A percentile compares a stretch with the other conserved stretches of the same genome.
These are phyloP conservation scores for Coemansia sp. DNA, from an alignment of 192 early-diverging fungal species.

Conservation along the genomic window DNA sequence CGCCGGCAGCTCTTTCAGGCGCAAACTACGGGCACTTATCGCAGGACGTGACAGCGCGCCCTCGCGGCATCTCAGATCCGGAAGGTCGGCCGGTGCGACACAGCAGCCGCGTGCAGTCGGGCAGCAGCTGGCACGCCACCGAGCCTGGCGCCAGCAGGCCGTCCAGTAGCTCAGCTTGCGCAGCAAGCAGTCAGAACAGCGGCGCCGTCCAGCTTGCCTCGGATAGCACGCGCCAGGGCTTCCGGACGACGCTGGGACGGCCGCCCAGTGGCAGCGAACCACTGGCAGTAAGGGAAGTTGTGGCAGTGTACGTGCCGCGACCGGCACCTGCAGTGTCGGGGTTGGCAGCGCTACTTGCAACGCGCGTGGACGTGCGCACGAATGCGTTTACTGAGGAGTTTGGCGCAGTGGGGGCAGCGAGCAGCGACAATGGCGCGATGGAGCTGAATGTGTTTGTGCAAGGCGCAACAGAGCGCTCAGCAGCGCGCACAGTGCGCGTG, in stretches of 20 bases:
- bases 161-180: constrained; percentile 4
- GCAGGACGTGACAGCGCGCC: constrained; percentile 17
- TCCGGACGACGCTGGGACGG: not conserved
- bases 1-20: constrained; percentile 19
- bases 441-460: constrained; percentile 68
- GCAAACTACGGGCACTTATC: constrained; percentile 16
- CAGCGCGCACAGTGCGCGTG: constrained; percentile 67
- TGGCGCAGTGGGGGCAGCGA: constrained; percentile 58
- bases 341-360: constrained; percentile 61
- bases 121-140: constrained; percentile 1
- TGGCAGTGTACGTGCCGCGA: constrained; percentile 23
- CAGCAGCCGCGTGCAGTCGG: constrained; percentile 10
- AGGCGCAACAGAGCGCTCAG: constrained; percentile 37
- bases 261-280: constrained; percentile 17
- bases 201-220: not conserved
- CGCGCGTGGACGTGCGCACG: constrained; percentile 57
- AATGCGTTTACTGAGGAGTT: constrained; percentile 75
- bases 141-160: constrained; percentile 2
- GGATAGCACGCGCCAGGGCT: too few relatives aligned
- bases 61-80: constrained; percentile 41
- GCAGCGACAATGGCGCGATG: constrained; percentile 58
- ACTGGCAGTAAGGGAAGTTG: not conserved
- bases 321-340: constrained; percentile 52
- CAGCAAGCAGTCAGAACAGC: not conserved
- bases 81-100: constrained; percentile 26